These are phyloP conservation scores for Blastobotrys robertii DNA, from an alignment of 805 yeast genomes.

Conservation along the genomic window DNA sequence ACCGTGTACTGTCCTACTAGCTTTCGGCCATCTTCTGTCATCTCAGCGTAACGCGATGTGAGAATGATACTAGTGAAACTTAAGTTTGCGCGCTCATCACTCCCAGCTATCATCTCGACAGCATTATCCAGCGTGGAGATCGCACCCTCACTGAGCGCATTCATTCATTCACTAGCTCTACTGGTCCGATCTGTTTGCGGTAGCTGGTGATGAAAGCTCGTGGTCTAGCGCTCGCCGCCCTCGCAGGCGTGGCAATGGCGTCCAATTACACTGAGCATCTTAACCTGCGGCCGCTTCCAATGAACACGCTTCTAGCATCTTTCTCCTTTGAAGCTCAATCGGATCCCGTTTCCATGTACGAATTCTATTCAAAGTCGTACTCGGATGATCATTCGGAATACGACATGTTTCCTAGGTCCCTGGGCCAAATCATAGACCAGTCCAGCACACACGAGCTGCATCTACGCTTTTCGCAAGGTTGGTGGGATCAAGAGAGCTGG, in stretches of 20 bases:
- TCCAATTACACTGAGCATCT: slow-evolving; percentile 49
- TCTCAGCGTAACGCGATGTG: too few relatives aligned
- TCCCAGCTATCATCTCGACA: too few relatives aligned
- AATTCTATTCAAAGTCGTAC: slow-evolving; percentile 5
- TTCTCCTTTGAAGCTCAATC: slow-evolving; percentile 62
- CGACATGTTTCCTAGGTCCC: slow-evolving; percentile 58
- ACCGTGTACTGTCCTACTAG: slow-evolving; percentile 35
- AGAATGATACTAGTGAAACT: too few relatives aligned
- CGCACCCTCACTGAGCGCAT: too few relatives aligned
- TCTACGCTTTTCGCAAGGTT: slow-evolving; percentile 83
- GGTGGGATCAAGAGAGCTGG: slow-evolving; percentile 89
- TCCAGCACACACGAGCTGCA: slow-evolving; percentile 69
- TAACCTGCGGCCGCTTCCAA: slow-evolving; percentile 59
- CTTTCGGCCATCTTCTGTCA: neutral
- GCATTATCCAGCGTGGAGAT: too few relatives aligned
- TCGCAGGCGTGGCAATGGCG: too few relatives aligned
- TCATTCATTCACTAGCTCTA: neutral
- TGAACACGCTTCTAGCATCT: slow-evolving; percentile 57
- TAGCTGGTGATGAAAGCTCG: neutral
- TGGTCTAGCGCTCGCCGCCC: too few relatives aligned
- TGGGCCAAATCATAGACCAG: slow-evolving; percentile 64
- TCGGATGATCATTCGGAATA: slow-evolving; percentile 15
- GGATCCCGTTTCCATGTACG: slow-evolving; percentile 26
- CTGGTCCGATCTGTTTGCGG: neutral
- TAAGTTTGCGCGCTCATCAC: too few relatives aligned